phyloP scores from a whole-genome alignment of 371 early-diverging fungal genomes.

The Rhizopus microsporus region DNA sequence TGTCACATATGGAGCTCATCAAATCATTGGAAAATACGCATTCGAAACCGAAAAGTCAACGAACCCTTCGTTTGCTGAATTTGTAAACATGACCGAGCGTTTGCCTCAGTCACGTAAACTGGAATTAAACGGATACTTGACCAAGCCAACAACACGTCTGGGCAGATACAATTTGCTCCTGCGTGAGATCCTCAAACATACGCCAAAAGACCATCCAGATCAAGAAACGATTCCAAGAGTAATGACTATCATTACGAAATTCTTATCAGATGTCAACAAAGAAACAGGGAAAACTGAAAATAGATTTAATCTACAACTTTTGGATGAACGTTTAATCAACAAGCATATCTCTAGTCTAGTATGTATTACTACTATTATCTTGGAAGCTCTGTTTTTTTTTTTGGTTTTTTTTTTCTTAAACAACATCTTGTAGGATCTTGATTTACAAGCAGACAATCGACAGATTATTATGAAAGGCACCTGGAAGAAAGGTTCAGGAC shows the following conservation, averaged over 20 bases:
- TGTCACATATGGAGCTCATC: conserved; percentile 88
- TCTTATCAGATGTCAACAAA: conserved; percentile 75
- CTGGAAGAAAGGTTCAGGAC: conserved; percentile 70
- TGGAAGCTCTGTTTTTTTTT: conserved; percentile 1
- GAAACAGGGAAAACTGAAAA: conserved; percentile 87
- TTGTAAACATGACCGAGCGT: conserved; percentile 75
- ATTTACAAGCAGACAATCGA: conserved; percentile 60
- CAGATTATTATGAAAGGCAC: conserved; percentile 79
- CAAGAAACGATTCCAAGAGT: conserved; percentile 63
- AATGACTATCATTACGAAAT: conserved; percentile 66
- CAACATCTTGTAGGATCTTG: conserved; percentile 50
- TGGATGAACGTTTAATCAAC: conserved; percentile 58
- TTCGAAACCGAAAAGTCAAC: conserved; percentile 77
- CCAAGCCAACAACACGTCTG: conserved; percentile 83
- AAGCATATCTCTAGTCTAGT: conserved; percentile 54
- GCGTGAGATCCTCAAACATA: conserved; percentile 82
- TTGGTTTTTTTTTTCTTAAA: conserved; percentile 37
- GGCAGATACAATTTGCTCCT: conserved; percentile 89
- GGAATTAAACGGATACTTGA: conserved; percentile 80
- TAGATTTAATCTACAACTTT: conserved; percentile 27
- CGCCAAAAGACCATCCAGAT: conserved; percentile 83
- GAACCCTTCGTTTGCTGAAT: conserved; percentile 71
- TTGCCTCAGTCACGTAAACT: conserved; percentile 81
- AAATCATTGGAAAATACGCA: conserved; percentile 78
- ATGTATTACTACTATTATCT: neutral